These are phyloP conservation scores for rapeseed (Brassica napus) DNA, from an alignment of 345 rosid species.

Conservation along the genomic window DNA sequence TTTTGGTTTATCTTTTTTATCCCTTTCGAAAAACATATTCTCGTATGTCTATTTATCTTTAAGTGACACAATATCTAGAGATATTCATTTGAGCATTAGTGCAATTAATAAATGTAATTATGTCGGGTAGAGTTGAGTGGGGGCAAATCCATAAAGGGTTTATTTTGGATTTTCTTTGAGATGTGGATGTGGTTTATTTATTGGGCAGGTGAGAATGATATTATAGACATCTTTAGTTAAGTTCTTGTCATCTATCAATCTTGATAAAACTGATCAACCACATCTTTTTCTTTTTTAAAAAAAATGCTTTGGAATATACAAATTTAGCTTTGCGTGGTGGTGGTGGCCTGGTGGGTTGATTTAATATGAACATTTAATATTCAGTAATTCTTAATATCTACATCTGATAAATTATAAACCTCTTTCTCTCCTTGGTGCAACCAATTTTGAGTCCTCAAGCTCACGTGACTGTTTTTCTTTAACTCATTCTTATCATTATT, in stretches of 20 bases:
- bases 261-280: constrained; percentile 26
- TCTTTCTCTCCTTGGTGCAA: constrained; percentile 23
- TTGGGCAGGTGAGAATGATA: constrained; percentile 28
- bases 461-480: constrained; percentile 29
- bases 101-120: not conserved
- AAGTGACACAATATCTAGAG: not conserved
- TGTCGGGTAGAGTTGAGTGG: constrained; percentile 14
- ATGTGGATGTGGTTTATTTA: constrained; percentile 16
- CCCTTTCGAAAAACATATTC: not conserved
- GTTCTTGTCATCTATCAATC: constrained; percentile 15
- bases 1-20: not conserved
- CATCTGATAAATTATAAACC: not conserved
- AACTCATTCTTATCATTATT: not conserved
- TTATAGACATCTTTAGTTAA: not conserved
- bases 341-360: constrained; percentile 36
- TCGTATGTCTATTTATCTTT: not conserved
- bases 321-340: constrained; percentile 18
- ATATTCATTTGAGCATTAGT: constrained; percentile 9
- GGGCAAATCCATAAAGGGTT: constrained; percentile 23
- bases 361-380: not conserved
- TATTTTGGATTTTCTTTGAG: constrained; percentile 12
- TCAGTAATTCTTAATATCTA: constrained; percentile 17
- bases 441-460: constrained; percentile 19
- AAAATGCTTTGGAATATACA: constrained; percentile 33
- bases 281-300: not conserved